Evolutionary conservation across 2,329 filamentous ascomycete genomes (phyloP), one percentile per base, ranked within the genome.

Genomic region (Tolypocladium album): DNA sequence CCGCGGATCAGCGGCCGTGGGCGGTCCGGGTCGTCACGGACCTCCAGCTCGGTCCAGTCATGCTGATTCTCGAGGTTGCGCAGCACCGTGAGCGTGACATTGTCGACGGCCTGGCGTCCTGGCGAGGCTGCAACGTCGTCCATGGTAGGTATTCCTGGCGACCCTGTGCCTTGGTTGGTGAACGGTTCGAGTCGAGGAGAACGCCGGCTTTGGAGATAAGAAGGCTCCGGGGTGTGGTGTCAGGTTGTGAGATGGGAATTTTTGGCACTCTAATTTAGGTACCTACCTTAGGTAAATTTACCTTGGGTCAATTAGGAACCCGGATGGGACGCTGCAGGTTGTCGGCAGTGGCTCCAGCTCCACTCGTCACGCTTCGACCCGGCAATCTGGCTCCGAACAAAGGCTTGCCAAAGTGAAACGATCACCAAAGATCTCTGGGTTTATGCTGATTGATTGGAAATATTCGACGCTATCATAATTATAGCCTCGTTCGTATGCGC

Each of bases 41-140:
- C 68, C 56, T 79, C 72, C 55, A 92, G 73, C 27, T 79, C 71
- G 27, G 82, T 83, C 90, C 90, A 94, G 69, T 87, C 82, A 72
- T 93, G 89, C 71, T 92, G 88, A 70, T 88, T 79, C 65, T 83
- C 79, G 56, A 94, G 82, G 71, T 92, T 92, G 71, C 87, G 82
- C 58, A 84, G 77, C 57, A 92, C 85, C 57, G 84, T 67, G 17
- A 66, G 60, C 15, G 73, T 67, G 60, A 77, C 66, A 60, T 62
- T 60, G 15, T 59, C 55, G 50, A 58, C 13, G 36, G 56, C 55
- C 17, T 55, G n/a, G 27, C n/a, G n/a, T 8, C 43, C 56, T 58
- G 7, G 22, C 13, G 17, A 15, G 11, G 8, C 24, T 17, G 39
- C 55, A 20, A 6, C 13, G 20, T 36, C 50, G 8, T 27, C 38